Evolutionary conservation across 371 early-diverging fungal species (phyloP).

Genomic region (Apophysomyces sp.): DNA sequence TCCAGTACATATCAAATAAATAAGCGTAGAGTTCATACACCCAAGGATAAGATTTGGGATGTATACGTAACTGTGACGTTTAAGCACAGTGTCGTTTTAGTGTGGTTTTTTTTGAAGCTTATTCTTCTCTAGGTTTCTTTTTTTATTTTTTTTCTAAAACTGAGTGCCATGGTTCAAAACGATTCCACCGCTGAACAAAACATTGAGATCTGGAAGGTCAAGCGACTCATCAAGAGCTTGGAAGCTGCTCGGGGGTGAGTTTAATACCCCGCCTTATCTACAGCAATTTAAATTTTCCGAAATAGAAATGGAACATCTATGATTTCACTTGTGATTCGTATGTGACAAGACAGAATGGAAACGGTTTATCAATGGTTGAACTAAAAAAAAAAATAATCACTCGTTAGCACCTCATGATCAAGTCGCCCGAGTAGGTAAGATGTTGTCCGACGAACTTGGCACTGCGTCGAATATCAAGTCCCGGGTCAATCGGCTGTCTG

Average conservation of each 20-base stretch:
- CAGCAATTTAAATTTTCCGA: background rate
- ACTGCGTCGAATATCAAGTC: slow-evolving; percentile 99
- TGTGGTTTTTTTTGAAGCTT: background rate
- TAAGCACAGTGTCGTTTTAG: no score
- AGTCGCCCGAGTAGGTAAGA: slow-evolving; percentile 87
- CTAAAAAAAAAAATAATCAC: background rate
- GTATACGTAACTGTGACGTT: slow-evolving; percentile 1
- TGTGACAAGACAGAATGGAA: no score
- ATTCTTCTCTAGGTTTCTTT: background rate
- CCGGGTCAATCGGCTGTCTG: slow-evolving; percentile 98
- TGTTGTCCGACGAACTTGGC: slow-evolving; percentile 99
- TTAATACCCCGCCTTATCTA: background rate
- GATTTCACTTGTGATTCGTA: slow-evolving; percentile 98
- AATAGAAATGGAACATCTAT: slow-evolving; percentile 98
- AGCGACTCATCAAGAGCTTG: slow-evolving; percentile 96
- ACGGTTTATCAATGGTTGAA: background rate
- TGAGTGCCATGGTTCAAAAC: background rate
- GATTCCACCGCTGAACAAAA: slow-evolving; percentile 59
- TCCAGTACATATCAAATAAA: no score
- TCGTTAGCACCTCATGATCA: slow-evolving; percentile 88
- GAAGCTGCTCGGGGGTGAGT: slow-evolving; percentile 93
- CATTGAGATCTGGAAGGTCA: slow-evolving; percentile 97
- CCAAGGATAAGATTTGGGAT: background rate
- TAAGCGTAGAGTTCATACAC: no score
- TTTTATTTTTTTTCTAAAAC: background rate